Evolutionary conservation across 2,329 filamentous ascomycete genomes (phyloP), one percentile per base, ranked within the genome.

Genomic region (Cercospora brassicicola): DNA sequence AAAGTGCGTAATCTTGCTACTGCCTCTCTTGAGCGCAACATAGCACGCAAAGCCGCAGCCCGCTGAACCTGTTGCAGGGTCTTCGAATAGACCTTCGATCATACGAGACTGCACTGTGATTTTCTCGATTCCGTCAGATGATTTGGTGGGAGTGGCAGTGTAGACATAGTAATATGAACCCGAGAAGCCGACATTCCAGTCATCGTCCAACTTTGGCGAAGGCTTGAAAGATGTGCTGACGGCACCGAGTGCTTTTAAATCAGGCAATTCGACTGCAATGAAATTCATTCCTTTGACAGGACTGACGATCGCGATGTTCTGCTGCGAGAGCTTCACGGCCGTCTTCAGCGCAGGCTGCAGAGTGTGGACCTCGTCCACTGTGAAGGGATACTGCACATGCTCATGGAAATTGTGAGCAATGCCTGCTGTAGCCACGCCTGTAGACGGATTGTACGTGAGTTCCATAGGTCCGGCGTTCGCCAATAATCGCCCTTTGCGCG

Each of bases 221-320:
- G 82, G 74, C 11, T 81, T 75, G 31, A 73, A 72, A 36, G 77
- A 70, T 6, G 78, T 72, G 2, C 83, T 80, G 10, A 83, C 77
- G 11, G 78, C 73, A 4, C 80, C 83, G 18, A 94, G 82, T 7
- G 85, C 83, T 31, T 88, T 87, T 9, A 92, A 78, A 64, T 83
- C 84, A 0, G 86, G 82, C 23, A 95, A 81, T 71, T 86, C 81
- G 13, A 91, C 82, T 33, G 92, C 84, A n/a, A 88, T 79, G 77
- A 93, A 93, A 0, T 87, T 87, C 89, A 94, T 90, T 59, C 91
- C 91, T 55, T 87, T 87, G 39, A 93, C 90, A 56, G 93, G 82
- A 53, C 80, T 82, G 10, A 83, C 80, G 11, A 82, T 72, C 13
- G 71, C 76, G 62, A 71, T 65, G 5, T 53, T 68, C 55, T 72